phyloP scores from a whole-genome alignment of 2,329 filamentous ascomycete species.

The Eutypa lata region DNA sequence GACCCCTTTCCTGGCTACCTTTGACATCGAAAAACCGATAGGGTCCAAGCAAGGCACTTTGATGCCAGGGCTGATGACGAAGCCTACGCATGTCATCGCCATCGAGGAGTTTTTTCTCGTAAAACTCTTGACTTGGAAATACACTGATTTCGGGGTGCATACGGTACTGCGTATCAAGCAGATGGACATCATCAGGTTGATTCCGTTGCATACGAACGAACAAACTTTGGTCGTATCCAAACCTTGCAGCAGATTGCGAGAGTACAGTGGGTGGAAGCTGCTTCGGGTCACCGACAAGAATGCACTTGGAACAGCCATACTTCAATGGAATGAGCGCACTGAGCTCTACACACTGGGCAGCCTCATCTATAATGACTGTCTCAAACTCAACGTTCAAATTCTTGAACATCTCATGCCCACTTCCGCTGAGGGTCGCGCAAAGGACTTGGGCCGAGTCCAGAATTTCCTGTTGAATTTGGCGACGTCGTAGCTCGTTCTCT shows the following conservation, averaged over 20 bases:
- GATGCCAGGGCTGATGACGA: constrained; percentile 81
- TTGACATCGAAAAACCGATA: constrained; percentile 97
- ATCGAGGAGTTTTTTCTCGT: constrained; percentile 82
- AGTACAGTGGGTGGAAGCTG: constrained; percentile 94
- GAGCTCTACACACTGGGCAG: constrained; percentile 95
- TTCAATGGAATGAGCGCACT: constrained; percentile 95
- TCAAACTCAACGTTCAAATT: constrained; percentile 94
- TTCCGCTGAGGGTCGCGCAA: constrained; percentile 91
- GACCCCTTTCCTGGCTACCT: constrained; percentile 79
- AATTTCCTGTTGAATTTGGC: constrained; percentile 84
- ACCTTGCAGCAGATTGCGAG: constrained; percentile 86
- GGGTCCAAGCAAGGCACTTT: constrained; percentile 75
- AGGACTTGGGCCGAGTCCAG: constrained; percentile 88
- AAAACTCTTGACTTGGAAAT: constrained; percentile 90
- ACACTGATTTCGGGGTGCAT: constrained; percentile 97
- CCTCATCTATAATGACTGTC: constrained; percentile 97
- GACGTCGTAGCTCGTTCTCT: constrained; percentile 80
- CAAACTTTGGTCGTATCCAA: constrained; percentile 95
- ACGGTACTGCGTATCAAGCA: constrained; percentile 96
- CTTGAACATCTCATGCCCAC: constrained; percentile 96
- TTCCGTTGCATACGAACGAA: constrained; percentile 98
- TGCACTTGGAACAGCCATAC: constrained; percentile 94
- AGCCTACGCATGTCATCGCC: constrained; percentile 77
- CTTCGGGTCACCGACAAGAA: constrained; percentile 96
- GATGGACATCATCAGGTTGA: constrained; percentile 80